Conservation (phyloP, 805 yeast genomes). For the Teunomyces tritomae region DNA sequence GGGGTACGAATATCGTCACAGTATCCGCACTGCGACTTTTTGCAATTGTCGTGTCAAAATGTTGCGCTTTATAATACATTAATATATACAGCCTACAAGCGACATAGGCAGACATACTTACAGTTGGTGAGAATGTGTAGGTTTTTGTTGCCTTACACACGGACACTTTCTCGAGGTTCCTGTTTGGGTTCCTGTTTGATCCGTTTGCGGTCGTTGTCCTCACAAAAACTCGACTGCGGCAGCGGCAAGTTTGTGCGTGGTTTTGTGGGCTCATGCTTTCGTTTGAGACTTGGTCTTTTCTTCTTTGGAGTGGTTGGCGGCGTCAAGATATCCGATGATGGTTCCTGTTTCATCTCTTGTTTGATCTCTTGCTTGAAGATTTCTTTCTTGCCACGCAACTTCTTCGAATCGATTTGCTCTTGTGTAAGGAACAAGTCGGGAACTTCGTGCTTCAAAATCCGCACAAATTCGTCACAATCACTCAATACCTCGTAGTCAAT, state of each 20-base stretch:
- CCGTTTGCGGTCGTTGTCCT: conserved; percentile 6
- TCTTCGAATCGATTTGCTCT: conserved; percentile 44
- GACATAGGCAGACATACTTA: too few species aligned
- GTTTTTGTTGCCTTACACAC: neutral
- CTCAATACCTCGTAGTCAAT: conserved; percentile 77
- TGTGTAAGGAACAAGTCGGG: conserved; percentile 66
- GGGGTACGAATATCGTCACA: too few species aligned
- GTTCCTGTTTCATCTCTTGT: conserved; percentile 10
- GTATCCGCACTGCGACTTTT: neutral
- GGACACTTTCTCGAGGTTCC: neutral
- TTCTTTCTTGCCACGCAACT: conserved; percentile 15
- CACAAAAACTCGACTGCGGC: conserved; percentile 35
- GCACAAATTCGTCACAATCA: conserved; percentile 84
- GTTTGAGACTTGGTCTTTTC: conserved; percentile 18
- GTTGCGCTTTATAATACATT: neutral
- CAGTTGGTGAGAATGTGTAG: too few species aligned
- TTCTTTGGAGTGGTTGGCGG: conserved; percentile 37
- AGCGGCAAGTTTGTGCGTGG: conserved; percentile 23
- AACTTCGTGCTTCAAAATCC: conserved; percentile 46
- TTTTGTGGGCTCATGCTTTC: conserved; percentile 12
- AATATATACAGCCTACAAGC: neutral
- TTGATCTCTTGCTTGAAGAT: conserved; percentile 5
- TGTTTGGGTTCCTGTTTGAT: conserved; percentile 5
- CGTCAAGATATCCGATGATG: conserved; percentile 18
- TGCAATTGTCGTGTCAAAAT: neutral